These are phyloP conservation scores for Bidens hawaiensis DNA, from an alignment of 140 eudicot genomes.

Conservation along the genomic window DNA sequence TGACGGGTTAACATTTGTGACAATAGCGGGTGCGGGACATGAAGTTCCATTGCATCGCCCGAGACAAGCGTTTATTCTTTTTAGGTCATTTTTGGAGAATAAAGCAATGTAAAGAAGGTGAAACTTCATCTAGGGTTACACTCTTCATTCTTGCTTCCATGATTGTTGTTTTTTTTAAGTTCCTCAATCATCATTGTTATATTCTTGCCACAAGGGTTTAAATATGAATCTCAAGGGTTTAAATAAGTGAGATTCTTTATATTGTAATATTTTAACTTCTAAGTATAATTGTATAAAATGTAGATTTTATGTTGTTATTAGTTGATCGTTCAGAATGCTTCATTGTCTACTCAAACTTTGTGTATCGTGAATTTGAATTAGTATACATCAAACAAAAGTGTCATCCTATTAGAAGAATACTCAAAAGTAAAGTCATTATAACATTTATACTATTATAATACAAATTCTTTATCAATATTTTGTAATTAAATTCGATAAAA, in stretches of 20 bases:
- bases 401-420: too few species aligned
- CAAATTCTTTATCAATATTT: too few species aligned
- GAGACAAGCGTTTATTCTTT: slow-evolving; percentile 72
- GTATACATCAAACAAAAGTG: too few species aligned
- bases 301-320: slow-evolving; percentile 8
- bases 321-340: background rate
- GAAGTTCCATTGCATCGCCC: slow-evolving; percentile 96
- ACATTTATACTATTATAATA: too few species aligned
- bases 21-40: slow-evolving; percentile 93
- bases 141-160: slow-evolving; percentile 28
- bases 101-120: slow-evolving; percentile 58
- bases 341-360: background rate
- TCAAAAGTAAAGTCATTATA: too few species aligned
- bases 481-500: too few species aligned
- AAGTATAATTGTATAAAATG: background rate
- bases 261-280: background rate
- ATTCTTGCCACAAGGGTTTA: slow-evolving; percentile 2
- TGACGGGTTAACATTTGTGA: slow-evolving; percentile 75
- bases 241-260: slow-evolving; percentile 19
- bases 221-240: background rate
- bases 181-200: slow-evolving; percentile 17
- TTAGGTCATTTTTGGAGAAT: slow-evolving; percentile 70
- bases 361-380: too few species aligned
- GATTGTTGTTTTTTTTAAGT: slow-evolving; percentile 16
- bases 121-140: slow-evolving; percentile 12